Evolutionary conservation across 2,329 filamentous ascomycete species (phyloP).

Genomic region (Pseudogymnoascus sp.): DNA sequence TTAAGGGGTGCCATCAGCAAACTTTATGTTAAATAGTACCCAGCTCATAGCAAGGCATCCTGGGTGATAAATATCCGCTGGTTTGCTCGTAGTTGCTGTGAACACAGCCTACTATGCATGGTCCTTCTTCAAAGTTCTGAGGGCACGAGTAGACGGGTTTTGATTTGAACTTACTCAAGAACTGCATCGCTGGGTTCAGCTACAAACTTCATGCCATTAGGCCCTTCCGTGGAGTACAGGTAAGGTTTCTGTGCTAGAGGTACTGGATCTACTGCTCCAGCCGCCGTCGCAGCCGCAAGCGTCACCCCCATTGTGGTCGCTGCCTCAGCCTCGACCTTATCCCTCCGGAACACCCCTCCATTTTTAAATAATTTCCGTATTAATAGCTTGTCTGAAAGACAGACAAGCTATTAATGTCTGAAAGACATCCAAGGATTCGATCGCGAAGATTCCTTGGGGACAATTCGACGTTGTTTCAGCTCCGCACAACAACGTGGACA

Average conservation of each 20-base stretch:
- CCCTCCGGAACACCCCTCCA: neutral
- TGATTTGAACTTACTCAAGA: slow-evolving; percentile 10
- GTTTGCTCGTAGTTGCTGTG: neutral
- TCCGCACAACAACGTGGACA: neutral
- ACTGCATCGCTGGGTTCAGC: slow-evolving; percentile 7
- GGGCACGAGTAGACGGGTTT: neutral
- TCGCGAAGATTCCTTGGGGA: neutral
- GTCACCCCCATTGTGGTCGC: neutral
- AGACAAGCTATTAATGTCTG: no score
- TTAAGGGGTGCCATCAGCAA: neutral
- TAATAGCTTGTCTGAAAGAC: neutral
- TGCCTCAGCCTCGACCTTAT: neutral
- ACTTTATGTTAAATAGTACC: neutral
- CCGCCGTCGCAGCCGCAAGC: neutral
- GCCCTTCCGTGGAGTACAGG: slow-evolving; percentile 11
- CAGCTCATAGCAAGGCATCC: neutral
- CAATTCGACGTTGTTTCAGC: neutral
- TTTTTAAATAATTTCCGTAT: neutral
- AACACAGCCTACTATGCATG: neutral
- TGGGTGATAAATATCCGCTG: neutral
- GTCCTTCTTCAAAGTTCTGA: neutral
- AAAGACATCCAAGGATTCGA: neutral
- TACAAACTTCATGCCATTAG: slow-evolving; percentile 11
- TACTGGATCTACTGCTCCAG: neutral
- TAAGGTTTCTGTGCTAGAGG: neutral